Evolutionary conservation across 1,284 basidiomycete species (phyloP).

Genomic region (Hortiboletus rubellus): DNA sequence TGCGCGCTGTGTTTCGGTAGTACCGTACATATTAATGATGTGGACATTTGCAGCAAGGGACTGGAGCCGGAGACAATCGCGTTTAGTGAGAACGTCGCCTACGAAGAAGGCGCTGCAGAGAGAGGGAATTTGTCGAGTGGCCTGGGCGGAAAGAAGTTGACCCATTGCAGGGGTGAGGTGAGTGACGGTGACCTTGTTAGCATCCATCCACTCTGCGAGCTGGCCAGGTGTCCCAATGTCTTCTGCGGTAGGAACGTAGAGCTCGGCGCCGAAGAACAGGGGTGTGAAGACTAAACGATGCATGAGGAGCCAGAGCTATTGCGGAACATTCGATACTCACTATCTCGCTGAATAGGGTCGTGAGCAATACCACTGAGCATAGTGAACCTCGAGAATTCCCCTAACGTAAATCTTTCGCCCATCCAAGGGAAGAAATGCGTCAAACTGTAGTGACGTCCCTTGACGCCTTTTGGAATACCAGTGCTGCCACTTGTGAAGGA

Average conservation of each 20-base stretch:
- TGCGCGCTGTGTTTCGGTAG: slow-evolving; percentile 98
- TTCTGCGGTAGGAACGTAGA: slow-evolving; percentile 96
- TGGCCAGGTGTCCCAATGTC: slow-evolving; percentile 98
- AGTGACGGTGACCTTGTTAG: slow-evolving; percentile 86
- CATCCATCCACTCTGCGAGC: slow-evolving; percentile 98
- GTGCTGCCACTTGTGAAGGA: slow-evolving; percentile 98
- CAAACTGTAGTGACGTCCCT: slow-evolving; percentile 92
- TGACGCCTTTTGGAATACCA: slow-evolving; percentile 97
- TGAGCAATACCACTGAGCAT: slow-evolving; percentile 99
- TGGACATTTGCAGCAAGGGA: slow-evolving; percentile 89
- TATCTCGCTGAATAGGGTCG: slow-evolving; percentile 98
- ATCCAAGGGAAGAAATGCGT: slow-evolving; percentile 99
- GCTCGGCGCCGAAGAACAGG: slow-evolving; percentile 93
- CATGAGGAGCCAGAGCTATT: slow-evolving; percentile 6
- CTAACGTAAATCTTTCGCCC: slow-evolving; percentile 84
- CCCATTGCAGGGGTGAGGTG: slow-evolving; percentile 99
- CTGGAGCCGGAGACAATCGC: slow-evolving; percentile 95
- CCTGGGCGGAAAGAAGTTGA: slow-evolving; percentile 96
- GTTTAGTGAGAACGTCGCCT: slow-evolving; percentile 98
- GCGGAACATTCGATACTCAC: slow-evolving; percentile 51
- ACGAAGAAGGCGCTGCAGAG: slow-evolving; percentile 97
- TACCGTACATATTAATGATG: slow-evolving; percentile 99
- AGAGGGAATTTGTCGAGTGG: slow-evolving; percentile 84
- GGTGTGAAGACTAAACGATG: slow-evolving; percentile 87
- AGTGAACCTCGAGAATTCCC: slow-evolving; percentile 83